phyloP scores from a whole-genome alignment of 106 monocot genomes.

The Dendrobium catenatum region DNA sequence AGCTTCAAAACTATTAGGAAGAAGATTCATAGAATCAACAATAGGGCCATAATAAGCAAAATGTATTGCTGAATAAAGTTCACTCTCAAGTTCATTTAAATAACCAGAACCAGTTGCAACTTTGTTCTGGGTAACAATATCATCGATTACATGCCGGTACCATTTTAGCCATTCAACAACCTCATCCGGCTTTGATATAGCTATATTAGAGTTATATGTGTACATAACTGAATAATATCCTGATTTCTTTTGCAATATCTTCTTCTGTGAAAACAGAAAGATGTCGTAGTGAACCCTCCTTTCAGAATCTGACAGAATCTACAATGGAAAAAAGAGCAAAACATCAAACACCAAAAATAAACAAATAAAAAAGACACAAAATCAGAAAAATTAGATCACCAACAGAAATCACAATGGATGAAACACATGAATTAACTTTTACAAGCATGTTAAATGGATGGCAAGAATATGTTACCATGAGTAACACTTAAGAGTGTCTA shows the following conservation, averaged over 20 bases:
- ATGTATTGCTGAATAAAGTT: constrained; percentile 77
- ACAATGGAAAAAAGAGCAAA: constrained; percentile 15
- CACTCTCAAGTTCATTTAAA: constrained; percentile 61
- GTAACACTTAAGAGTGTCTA: neutral
- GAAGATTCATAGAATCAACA: constrained; percentile 67
- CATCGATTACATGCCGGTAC: constrained; percentile 63
- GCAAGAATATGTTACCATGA: neutral
- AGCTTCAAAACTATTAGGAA: constrained; percentile 93
- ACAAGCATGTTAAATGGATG: neutral
- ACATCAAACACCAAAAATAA: constrained; percentile 3
- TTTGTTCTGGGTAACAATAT: constrained; percentile 51
- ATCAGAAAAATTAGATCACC: constrained; percentile 3
- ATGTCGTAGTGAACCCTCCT: constrained; percentile 73
- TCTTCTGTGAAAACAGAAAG: constrained; percentile 49
- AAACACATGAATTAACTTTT: neutral
- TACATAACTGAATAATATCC: constrained; percentile 22
- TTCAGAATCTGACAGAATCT: constrained; percentile 92
- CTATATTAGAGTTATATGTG: constrained; percentile 28
- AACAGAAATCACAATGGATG: neutral
- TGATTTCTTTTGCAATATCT: constrained; percentile 26
- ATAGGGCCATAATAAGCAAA: constrained; percentile 87
- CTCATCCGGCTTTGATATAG: constrained; percentile 37
- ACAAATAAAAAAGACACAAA: neutral
- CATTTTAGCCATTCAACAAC: constrained; percentile 82
- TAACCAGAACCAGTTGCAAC: constrained; percentile 56